Percentiles rank a stretch among this genome's conserved stretches.
Conservation (phyloP, 2,329 filamentous ascomycete species). For the Laburnicola sp. region DNA sequence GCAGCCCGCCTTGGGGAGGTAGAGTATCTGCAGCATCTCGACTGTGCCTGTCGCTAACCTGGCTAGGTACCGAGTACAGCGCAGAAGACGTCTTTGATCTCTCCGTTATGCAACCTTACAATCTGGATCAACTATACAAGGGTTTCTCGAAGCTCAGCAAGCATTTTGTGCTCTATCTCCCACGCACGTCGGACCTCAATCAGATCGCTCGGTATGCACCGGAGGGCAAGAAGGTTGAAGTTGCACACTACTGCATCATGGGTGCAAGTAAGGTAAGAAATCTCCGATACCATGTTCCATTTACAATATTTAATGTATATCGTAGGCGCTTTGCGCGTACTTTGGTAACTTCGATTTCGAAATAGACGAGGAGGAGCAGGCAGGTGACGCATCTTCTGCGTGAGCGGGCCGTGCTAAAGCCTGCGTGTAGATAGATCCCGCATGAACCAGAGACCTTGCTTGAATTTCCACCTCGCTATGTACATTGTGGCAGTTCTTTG, state of each 20-base stretch:
- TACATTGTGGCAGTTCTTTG: no score
- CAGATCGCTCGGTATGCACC: conserved; percentile 42
- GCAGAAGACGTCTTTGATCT: conserved; percentile 77
- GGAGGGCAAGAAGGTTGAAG: conserved; percentile 40
- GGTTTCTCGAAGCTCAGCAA: conserved; percentile 47
- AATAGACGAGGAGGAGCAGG: conserved; percentile 16
- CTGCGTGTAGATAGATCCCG: no score
- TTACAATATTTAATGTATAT: conserved; percentile 9
- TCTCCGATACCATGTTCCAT: not conserved
- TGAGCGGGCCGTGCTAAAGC: not conserved
- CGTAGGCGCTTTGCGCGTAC: conserved; percentile 60
- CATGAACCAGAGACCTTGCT: no score
- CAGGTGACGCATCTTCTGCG: conserved; percentile 9
- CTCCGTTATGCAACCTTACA: conserved; percentile 85
- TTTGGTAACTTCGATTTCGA: conserved; percentile 57
- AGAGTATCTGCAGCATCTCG: conserved; percentile 25
- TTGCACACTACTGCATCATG: conserved; percentile 81
- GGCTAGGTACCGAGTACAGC: conserved; percentile 63
- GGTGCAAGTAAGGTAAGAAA: conserved; percentile 77
- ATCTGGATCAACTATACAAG: conserved; percentile 49
- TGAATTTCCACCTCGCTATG: no score
- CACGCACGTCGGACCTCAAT: conserved; percentile 57
- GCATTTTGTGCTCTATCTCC: conserved; percentile 75
- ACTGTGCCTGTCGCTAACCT: conserved; percentile 8
- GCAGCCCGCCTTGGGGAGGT: conserved; percentile 76